phyloP scores from a whole-genome alignment of 441 rosid species.

The Mallotus repandus region DNA sequence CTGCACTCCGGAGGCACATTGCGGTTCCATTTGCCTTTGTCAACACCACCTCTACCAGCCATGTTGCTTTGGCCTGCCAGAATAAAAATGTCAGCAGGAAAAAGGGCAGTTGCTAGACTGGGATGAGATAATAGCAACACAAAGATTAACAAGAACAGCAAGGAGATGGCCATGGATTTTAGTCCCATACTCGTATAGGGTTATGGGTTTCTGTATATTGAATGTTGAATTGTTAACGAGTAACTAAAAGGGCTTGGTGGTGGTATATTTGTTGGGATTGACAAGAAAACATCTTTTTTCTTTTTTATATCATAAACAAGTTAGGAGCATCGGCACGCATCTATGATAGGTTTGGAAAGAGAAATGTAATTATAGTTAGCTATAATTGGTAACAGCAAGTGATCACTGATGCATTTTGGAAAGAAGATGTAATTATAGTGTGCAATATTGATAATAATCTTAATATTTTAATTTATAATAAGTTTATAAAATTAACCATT shows the following conservation, averaged over 20 bases:
- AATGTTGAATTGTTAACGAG: neutral
- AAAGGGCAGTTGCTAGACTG: neutral
- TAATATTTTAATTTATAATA: too few species aligned
- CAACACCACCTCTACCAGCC: conserved; percentile 86
- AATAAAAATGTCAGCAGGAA: conserved; percentile 50
- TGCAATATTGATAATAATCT: neutral
- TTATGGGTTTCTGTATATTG: neutral
- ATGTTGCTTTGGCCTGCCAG: conserved; percentile 95
- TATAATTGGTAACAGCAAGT: neutral
- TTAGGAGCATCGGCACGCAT: neutral
- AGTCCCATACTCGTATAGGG: neutral
- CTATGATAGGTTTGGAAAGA: neutral
- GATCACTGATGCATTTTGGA: neutral
- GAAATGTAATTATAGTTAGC: neutral
- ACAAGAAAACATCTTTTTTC: neutral
- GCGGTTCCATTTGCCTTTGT: conserved; percentile 48
- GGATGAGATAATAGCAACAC: neutral
- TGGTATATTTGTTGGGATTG: neutral
- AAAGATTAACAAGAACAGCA: neutral
- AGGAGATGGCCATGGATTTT: neutral
- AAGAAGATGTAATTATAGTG: neutral
- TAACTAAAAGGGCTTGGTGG: neutral
- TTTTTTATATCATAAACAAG: neutral
- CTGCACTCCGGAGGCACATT: conserved; percentile 53
- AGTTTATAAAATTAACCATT: too few species aligned